Conservation (phyloP, 352 stramenopile genomes). For the Phytopythium oedochilum region DNA sequence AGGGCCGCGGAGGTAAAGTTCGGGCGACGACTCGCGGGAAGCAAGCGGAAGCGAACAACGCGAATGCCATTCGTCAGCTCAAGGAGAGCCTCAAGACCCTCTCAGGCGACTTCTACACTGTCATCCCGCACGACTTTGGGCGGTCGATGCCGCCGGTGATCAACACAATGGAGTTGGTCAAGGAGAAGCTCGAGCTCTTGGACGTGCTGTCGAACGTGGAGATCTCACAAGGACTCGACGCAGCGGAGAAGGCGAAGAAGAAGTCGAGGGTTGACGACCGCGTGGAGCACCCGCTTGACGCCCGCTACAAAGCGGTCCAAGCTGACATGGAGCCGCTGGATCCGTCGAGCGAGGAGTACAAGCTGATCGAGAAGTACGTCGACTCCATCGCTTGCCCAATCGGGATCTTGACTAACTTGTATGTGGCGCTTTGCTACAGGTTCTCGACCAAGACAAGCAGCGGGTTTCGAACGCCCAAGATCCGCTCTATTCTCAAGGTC, state of each 20-base stretch:
- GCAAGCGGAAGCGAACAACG: slow-evolving; percentile 11
- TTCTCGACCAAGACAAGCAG: slow-evolving; percentile 51
- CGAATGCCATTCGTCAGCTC: slow-evolving; percentile 10
- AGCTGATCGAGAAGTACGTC: slow-evolving; percentile 41
- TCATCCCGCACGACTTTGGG: slow-evolving; percentile 72
- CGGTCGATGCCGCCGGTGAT: slow-evolving; percentile 46
- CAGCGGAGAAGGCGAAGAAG: slow-evolving; percentile 15
- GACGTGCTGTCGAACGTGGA: slow-evolving; percentile 60
- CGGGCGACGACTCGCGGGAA: neutral
- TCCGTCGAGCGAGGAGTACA: slow-evolving; percentile 35
- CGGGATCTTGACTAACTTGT: neutral
- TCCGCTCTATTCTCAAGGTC: slow-evolving; percentile 58
- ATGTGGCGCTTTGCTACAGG: slow-evolving; percentile 4
- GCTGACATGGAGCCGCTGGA: slow-evolving; percentile 39
- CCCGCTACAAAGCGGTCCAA: slow-evolving; percentile 51
- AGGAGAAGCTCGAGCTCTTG: slow-evolving; percentile 57
- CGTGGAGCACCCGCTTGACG: slow-evolving; percentile 41
- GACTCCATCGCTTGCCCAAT: neutral
- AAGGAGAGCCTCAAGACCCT: slow-evolving; percentile 42
- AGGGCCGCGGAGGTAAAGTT: slow-evolving; percentile 18
- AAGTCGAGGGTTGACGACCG: neutral
- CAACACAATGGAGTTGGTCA: slow-evolving; percentile 40
- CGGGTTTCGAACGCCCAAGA: slow-evolving; percentile 15
- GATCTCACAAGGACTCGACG: slow-evolving; percentile 52
- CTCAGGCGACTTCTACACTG: slow-evolving; percentile 64